Percentiles rank a stretch among this genome's conserved stretches.
These are phyloP conservation scores for Petrea volubilis DNA, from an alignment of 257 asterid genomes.

Conservation along the genomic window DNA sequence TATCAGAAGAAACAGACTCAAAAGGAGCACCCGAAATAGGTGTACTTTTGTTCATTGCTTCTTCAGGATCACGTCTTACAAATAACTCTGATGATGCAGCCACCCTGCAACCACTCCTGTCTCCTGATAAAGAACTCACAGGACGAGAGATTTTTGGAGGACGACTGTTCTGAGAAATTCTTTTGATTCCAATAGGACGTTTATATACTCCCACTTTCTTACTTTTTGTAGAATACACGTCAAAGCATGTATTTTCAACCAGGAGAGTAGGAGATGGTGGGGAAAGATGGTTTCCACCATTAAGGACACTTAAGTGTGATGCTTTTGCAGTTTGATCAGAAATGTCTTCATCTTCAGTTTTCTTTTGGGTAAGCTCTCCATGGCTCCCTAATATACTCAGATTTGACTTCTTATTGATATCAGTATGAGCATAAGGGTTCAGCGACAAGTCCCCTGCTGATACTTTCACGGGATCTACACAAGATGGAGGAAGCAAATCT, in stretches of 20 bases:
- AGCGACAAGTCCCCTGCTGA: constrained; percentile 53
- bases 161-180: constrained; percentile 32
- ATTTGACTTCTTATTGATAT: constrained; percentile 42
- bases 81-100: constrained; percentile 20
- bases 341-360: constrained; percentile 40
- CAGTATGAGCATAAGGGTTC: constrained; percentile 44
- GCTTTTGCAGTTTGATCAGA: constrained; percentile 26
- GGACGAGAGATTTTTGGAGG: constrained; percentile 22
- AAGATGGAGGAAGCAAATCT: constrained; percentile 57
- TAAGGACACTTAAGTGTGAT: neutral
- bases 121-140: constrained; percentile 25
- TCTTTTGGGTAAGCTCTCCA: constrained; percentile 30
- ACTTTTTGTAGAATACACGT: constrained; percentile 27
- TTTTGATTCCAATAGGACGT: constrained; percentile 55
- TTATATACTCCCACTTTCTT: constrained; percentile 46
- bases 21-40: constrained; percentile 18
- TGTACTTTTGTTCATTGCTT: constrained; percentile 16
- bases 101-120: constrained; percentile 25
- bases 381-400: constrained; percentile 27
- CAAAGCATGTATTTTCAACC: constrained; percentile 29
- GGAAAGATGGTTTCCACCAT: constrained; percentile 12
- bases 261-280: constrained; percentile 18
- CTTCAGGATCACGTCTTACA: constrained; percentile 22
- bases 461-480: constrained; percentile 47
- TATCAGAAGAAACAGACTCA: constrained; percentile 20